A percentile compares a stretch with the other conserved stretches of the same genome.
Conservation (phyloP, 805 yeast species). For the Cyberlindnera lachancei region DNA sequence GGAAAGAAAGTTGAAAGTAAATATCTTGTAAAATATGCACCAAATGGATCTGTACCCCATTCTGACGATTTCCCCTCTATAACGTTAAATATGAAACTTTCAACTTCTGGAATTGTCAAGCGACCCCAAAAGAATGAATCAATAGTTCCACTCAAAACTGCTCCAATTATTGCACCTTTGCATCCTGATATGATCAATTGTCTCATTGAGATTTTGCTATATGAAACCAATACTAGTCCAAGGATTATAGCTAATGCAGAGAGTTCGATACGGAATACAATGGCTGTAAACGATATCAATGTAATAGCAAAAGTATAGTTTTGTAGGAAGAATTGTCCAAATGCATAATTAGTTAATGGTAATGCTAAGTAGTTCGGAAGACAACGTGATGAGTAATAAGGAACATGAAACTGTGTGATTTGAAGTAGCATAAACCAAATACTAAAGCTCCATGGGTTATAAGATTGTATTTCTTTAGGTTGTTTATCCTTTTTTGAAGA, state of each 20-base stretch:
- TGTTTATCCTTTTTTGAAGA: slow-evolving; percentile 10
- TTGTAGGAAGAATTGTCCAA: slow-evolving; percentile 44
- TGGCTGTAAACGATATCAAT: slow-evolving; percentile 52
- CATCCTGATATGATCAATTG: slow-evolving; percentile 33
- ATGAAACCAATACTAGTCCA: slow-evolving; percentile 36
- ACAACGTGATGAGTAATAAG: slow-evolving; percentile 76
- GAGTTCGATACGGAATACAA: slow-evolving; percentile 68
- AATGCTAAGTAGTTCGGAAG: slow-evolving; percentile 77
- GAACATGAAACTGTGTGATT: slow-evolving; percentile 68
- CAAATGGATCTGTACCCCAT: slow-evolving; percentile 83
- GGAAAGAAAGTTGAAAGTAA: slow-evolving; percentile 35
- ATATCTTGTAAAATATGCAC: slow-evolving; percentile 52
- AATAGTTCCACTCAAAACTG: slow-evolving; percentile 36
- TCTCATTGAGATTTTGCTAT: slow-evolving; percentile 38
- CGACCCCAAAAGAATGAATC: slow-evolving; percentile 76
- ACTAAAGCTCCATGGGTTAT: slow-evolving; percentile 27
- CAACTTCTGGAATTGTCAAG: slow-evolving; percentile 64
- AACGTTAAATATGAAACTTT: slow-evolving; percentile 68
- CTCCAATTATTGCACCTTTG: slow-evolving; percentile 48
- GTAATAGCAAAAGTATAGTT: slow-evolving; percentile 37
- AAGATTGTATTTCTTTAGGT: slow-evolving; percentile 1
- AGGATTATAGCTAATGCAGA: slow-evolving; percentile 46
- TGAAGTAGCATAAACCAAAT: slow-evolving; percentile 55
- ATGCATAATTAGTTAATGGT: slow-evolving; percentile 57
- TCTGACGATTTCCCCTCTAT: slow-evolving; percentile 61